Base-by-base conservation (phyloP, 2,329 filamentous ascomycete genomes). In the Venturia aucupariae region DNA sequence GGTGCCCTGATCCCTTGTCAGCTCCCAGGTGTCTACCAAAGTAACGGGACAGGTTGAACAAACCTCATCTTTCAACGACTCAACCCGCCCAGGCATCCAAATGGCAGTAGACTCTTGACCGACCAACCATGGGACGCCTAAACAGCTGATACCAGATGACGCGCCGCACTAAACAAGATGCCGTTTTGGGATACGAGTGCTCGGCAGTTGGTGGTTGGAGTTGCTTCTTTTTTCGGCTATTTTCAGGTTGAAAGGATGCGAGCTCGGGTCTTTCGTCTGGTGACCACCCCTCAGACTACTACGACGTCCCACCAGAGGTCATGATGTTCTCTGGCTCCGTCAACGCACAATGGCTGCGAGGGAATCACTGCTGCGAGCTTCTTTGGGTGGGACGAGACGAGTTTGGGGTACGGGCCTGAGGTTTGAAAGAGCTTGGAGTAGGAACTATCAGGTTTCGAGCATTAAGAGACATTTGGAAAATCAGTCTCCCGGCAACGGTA, bases 1-100 rank as follows among this genome's bases (percentile, higher is more conserved):
- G 66, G 86, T 86, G 76, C 87, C 87, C 84, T 87, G 69, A 48
- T 48, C 55, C 41, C 32, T 27, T 39, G 35, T 44, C 54, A 55
- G 63, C 22, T 54, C 8, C 24, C 15, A 11, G 17, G 30, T 46
- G 63, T 65, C 64, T 24, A 60, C 42, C 54, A 22, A 60, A 61
- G 39, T 24, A 4, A 41, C 24, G 38, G 57, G 57, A 32, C 15
- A n/a, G 51, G 57, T 51, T 24, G 19, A 60, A 54, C 71, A 63
- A 76, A 86, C 84, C 81, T 89, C 86, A 86, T 89, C 84, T 76
- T 87, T 87, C 71, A 89, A 82, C 75, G 84, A 83, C 74, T 82
- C 79, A 69, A 84, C 81, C 70, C 80, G 79, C 73, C 79, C 78
- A 77, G 84, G 86, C 85, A 88, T 88, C 77, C 84, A 86, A 82